Conservation (phyloP, 306 rosid genomes). For the Medicago lupulina region DNA sequence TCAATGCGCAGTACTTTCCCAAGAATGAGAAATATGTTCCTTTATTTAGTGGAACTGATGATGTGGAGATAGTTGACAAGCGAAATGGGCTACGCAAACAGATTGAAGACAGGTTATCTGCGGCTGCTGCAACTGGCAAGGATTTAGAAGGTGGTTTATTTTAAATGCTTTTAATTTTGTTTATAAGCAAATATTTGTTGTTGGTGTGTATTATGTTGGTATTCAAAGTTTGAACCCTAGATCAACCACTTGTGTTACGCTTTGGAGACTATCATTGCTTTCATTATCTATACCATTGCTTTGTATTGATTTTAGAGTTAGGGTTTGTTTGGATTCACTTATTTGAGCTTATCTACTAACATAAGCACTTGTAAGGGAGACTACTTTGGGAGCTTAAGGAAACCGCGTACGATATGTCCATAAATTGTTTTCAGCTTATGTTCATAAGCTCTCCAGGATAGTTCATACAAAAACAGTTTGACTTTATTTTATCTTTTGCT, state of each 20-base stretch:
- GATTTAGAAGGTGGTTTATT: constrained; percentile 95
- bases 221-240: neutral
- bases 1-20: constrained; percentile 85
- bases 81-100: constrained; percentile 80
- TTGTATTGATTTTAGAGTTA: constrained; percentile 3
- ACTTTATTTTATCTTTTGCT: neutral
- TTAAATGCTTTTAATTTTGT: too few species aligned
- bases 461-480: neutral
- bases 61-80: constrained; percentile 62
- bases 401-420: neutral
- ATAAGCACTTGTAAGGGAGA: neutral
- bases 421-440: neutral
- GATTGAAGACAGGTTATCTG: constrained; percentile 79
- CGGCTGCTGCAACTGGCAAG: constrained; percentile 93
- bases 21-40: constrained; percentile 94
- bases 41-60: constrained; percentile 78
- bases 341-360: neutral
- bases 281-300: neutral
- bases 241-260: neutral
- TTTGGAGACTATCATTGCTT: neutral
- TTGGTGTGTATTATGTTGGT: neutral
- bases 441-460: neutral
- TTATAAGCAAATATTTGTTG: neutral
- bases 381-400: neutral
- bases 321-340: neutral